A percentile compares a stretch with the other conserved stretches of the same genome.
These are phyloP conservation scores for Erigeron canadensis DNA, from an alignment of 129 eudicot genomes.

Conservation along the genomic window DNA sequence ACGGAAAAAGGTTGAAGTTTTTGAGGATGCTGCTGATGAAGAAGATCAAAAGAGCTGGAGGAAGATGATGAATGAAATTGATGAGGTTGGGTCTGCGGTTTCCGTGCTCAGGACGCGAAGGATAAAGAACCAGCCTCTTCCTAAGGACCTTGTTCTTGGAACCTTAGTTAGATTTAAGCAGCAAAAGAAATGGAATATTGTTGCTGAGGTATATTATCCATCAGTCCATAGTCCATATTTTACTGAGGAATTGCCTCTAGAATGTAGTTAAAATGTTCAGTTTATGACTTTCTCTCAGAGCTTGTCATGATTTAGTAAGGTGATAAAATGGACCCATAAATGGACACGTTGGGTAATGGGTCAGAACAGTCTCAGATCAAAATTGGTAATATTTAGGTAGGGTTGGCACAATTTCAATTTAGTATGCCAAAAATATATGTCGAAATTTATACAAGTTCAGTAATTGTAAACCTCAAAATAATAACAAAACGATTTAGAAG, in stretches of 20 bases:
- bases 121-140: constrained; percentile 62
- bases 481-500: neutral
- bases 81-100: constrained; percentile 77
- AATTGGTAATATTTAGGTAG: neutral
- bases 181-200: constrained; percentile 95
- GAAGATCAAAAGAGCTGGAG: constrained; percentile 88
- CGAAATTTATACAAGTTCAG: neutral
- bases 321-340: neutral
- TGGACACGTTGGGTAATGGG: neutral
- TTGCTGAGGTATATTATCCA: constrained; percentile 67
- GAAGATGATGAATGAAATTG: constrained; percentile 84
- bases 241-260: neutral
- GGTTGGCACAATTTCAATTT: neutral
- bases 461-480: neutral
- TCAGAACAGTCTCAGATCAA: neutral
- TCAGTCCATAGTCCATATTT: neutral
- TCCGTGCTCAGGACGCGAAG: constrained; percentile 61
- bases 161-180: constrained; percentile 87
- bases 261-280: constrained; percentile 1
- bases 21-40: constrained; percentile 78
- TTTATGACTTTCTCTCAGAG: neutral
- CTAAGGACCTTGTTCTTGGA: constrained; percentile 79
- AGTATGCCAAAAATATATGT: neutral
- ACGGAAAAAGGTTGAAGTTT: constrained; percentile 74
- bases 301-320: neutral